phyloP scores from a whole-genome alignment of 208 protist species.

The Angomonas deanei region DNA sequence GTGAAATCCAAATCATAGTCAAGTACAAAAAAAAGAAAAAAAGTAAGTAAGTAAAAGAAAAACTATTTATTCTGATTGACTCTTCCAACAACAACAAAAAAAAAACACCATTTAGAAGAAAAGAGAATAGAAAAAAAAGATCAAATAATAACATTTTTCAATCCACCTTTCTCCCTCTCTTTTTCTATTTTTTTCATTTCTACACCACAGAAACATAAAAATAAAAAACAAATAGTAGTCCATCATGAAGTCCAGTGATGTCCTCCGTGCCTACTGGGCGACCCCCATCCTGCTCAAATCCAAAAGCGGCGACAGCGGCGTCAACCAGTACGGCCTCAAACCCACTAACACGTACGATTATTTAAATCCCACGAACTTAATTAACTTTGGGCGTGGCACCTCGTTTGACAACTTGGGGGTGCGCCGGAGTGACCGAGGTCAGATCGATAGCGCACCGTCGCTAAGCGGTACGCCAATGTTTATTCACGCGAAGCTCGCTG shows the following conservation, averaged over 20 bases:
- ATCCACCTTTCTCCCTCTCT: neutral
- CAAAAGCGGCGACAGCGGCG: conserved; percentile 60
- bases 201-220: too few relatives aligned
- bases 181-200: neutral
- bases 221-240: neutral
- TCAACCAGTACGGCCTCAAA: conserved; percentile 87
- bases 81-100: neutral
- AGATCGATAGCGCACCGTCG: conserved; percentile 80
- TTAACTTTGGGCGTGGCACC: conserved; percentile 87
- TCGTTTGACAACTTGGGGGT: conserved; percentile 84
- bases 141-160: neutral
- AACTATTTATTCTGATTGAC: neutral
- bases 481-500: conserved; percentile 70
- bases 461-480: conserved; percentile 73
- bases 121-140: neutral
- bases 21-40: neutral
- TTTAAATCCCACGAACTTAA: conserved; percentile 82
- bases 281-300: conserved; percentile 68
- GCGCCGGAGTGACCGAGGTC: conserved; percentile 61
- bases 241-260: conserved; percentile 63
- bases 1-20: too few relatives aligned
- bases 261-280: conserved; percentile 51
- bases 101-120: neutral
- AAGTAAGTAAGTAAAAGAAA: neutral
- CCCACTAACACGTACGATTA: conserved; percentile 78